Evolutionary conservation across 441 rosid genomes (phyloP).

Genomic region (California macrophylla): DNA sequence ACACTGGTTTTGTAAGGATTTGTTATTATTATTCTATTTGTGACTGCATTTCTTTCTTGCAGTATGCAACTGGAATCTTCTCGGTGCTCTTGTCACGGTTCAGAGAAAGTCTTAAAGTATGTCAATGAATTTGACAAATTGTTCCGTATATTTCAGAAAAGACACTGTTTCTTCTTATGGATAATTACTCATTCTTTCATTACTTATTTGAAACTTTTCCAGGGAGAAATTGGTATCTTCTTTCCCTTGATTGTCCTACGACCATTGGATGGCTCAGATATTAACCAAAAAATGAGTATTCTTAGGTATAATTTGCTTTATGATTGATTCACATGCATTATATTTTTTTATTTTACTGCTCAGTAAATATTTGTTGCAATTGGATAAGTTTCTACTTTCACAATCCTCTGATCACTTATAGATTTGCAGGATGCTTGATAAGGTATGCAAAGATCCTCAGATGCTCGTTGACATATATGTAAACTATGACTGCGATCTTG

Average conservation of each 20-base stretch:
- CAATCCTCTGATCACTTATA: conserved; percentile 21
- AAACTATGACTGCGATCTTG: conserved; percentile 97
- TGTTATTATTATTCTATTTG: conserved; percentile 16
- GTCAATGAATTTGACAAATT: conserved; percentile 24
- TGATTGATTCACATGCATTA: conserved; percentile 12
- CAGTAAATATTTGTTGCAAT: conserved; percentile 3
- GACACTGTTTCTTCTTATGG: background rate
- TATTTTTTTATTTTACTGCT: conserved; percentile 14
- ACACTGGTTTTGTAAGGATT: conserved; percentile 11
- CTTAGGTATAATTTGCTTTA: conserved; percentile 55
- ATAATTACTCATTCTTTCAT: background rate
- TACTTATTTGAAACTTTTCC: conserved; percentile 18
- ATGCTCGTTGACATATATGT: conserved; percentile 98
- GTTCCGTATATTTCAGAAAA: conserved; percentile 6
- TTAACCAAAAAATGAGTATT: conserved; percentile 75
- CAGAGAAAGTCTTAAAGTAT: conserved; percentile 95
- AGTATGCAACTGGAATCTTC: conserved; percentile 97
- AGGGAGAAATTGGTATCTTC: conserved; percentile 97
- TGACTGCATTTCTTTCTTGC: conserved; percentile 36
- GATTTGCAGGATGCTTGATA: conserved; percentile 82
- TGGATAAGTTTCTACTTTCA: background rate
- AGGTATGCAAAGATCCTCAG: conserved; percentile 91
- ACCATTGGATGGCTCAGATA: conserved; percentile 73
- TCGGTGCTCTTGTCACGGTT: conserved; percentile 79
- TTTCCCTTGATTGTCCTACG: conserved; percentile 91